These are phyloP conservation scores for Aspergillus nidulans DNA, from an alignment of 495 filamentous ascomycete genomes.

Conservation along the genomic window DNA sequence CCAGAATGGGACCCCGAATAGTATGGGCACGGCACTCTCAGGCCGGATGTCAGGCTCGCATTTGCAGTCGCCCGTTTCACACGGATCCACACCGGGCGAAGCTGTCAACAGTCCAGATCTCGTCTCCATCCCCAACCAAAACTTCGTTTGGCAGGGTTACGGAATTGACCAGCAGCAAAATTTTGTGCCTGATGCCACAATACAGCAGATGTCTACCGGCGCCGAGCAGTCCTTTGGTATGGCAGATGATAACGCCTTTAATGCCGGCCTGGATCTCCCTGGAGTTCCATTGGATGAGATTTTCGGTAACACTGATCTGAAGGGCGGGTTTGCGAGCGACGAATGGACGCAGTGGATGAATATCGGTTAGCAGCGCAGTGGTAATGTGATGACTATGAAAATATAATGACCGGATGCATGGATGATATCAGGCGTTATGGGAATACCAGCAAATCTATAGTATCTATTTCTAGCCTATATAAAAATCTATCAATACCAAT, in stretches of 20 bases:
- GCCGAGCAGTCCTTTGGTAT: constrained; percentile 27
- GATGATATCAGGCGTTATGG: constrained; percentile 3
- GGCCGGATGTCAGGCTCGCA: constrained; percentile 28
- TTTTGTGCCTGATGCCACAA: constrained; percentile 18
- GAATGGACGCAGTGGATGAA: constrained; percentile 47
- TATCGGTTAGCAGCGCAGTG: constrained; percentile 4
- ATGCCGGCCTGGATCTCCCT: constrained; percentile 30
- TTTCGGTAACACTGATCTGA: constrained; percentile 33
- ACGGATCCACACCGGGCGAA: constrained; percentile 31
- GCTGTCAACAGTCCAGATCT: constrained; percentile 40
- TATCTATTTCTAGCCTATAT: constrained; percentile 1
- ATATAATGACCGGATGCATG: constrained; percentile 2
- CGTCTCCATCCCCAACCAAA: constrained; percentile 44
- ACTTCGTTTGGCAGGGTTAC: constrained; percentile 44
- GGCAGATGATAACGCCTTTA: constrained; percentile 28
- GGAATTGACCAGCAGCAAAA: constrained; percentile 30
- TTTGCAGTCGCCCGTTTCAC: constrained; percentile 33
- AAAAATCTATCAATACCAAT: background rate
- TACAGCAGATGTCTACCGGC: constrained; percentile 16
- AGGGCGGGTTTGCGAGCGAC: constrained; percentile 23
- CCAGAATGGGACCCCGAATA: constrained; percentile 15
- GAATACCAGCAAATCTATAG: constrained; percentile 1
- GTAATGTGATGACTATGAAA: constrained; percentile 7
- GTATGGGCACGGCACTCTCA: constrained; percentile 27
- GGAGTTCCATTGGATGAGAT: constrained; percentile 42